Percentiles rank a stretch among this genome's conserved stretches.
Conservation (phyloP, 495 filamentous ascomycete species). For the Trichoderma reesei region DNA sequence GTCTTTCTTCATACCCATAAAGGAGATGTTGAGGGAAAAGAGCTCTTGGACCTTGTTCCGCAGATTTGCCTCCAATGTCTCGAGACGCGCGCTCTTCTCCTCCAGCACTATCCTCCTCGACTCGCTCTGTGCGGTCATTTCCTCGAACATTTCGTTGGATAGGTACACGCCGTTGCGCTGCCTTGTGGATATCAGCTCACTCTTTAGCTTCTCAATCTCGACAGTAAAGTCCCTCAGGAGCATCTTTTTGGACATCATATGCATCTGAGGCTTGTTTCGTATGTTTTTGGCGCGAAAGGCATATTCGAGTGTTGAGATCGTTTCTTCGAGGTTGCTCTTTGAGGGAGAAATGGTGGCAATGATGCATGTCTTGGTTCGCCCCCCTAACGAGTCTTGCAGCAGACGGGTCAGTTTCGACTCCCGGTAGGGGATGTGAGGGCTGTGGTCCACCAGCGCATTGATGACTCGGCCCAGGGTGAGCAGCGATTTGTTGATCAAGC, state of each 20-base stretch:
- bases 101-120: conserved; percentile 85
- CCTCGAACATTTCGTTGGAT: conserved; percentile 71
- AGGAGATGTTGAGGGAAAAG: conserved; percentile 70
- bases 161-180: conserved; percentile 94
- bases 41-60: conserved; percentile 88
- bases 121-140: conserved; percentile 82
- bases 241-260: conserved; percentile 85
- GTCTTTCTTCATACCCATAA: conserved; percentile 77
- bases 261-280: conserved; percentile 92
- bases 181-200: conserved; percentile 83
- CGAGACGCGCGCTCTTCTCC: conserved; percentile 85
- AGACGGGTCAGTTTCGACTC: conserved; percentile 94
- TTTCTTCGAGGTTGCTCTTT: conserved; percentile 91
- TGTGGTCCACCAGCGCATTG: conserved; percentile 89
- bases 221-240: conserved; percentile 77
- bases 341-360: conserved; percentile 94
- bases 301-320: conserved; percentile 94
- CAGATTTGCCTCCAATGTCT: conserved; percentile 80
- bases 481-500: conserved; percentile 94
- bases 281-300: conserved; percentile 98
- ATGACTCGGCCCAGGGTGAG: conserved; percentile 93
- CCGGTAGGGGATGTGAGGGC: conserved; percentile 86
- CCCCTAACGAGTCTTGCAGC: conserved; percentile 91
- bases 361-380: conserved; percentile 94
- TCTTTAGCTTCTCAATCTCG: conserved; percentile 92